Base-by-base conservation (phyloP, 768 basidiomycete genomes). In the Floccularia luteovirens region DNA sequence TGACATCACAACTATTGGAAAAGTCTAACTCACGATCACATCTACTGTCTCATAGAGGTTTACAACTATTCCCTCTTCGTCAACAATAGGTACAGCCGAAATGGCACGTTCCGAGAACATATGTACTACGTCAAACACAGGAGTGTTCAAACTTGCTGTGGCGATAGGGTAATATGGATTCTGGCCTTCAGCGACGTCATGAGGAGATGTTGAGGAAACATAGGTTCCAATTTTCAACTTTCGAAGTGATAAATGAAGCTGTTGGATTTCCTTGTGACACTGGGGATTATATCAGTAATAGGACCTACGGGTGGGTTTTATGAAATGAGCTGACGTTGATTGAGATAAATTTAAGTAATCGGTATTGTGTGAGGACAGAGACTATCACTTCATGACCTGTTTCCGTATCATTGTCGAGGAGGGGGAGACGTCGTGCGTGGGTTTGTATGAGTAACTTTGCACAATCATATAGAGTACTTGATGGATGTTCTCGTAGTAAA, bases 31-130 rank as follows among this genome's bases (percentile, higher is more conserved):
- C 60, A 96, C 93, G 45, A 98, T 94, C 36, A 99, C 94, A 67
- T 99, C 96, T 17, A 99, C 96, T 4, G 96, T 97, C 63, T 99
- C 96, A 57, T 97, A 99, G 35, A 99, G 63, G 56, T 99, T 93
- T 48, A 98, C 74, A 30, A 99, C 96, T 39, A 92, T 75, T 6
- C 94, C 94, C 5, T 90, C 75, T 43, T 86, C 78, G 51, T 99
- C 90, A 22, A 98, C 74, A 55, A 99, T 97, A 5, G 96, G 96
- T 4, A 99, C 94, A 4, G 94, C 94, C 6, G 90, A 92, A 49
- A 99, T 96, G 20, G 92, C 84, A 31, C 85, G 77, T 59, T 92
- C 88, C 0, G 90, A 94, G 59, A 98, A 98, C 85, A 94, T 91
- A 55, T 99, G 96, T 2, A 98, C 96, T 44, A 98, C 91, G 53